Percentiles rank a stretch among this genome's conserved stretches.
phyloP scores from a whole-genome alignment of 2,329 filamentous ascomycete species.

The Claviceps fusiformis region DNA sequence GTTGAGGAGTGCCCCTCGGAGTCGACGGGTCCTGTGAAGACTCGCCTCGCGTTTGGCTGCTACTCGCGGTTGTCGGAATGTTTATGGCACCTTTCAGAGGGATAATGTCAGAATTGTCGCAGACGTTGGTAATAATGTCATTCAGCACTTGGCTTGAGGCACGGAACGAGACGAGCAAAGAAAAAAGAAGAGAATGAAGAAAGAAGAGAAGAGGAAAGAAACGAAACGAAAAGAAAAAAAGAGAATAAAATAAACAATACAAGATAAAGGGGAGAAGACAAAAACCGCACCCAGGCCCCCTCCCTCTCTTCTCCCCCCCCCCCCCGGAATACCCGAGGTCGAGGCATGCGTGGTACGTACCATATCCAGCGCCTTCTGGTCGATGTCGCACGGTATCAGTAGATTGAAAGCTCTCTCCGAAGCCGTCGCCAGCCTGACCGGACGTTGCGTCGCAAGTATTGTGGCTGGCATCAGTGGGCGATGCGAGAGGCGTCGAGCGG shows the following conservation, averaged over 20 bases:
- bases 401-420: conserved; percentile 43
- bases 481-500: conserved; percentile 24
- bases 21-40: conserved; percentile 22
- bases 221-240: not conserved
- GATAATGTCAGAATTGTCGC: not conserved
- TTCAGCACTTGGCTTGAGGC: not conserved
- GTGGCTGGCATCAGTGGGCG: conserved; percentile 36
- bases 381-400: conserved; percentile 46
- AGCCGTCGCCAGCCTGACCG: conserved; percentile 26
- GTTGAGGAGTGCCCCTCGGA: conserved; percentile 17
- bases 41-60: conserved; percentile 22
- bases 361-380: conserved; percentile 38
- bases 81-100: conserved; percentile 9
- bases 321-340: not conserved
- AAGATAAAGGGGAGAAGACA: no score
- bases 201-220: no score
- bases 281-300: no score
- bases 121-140: not conserved
- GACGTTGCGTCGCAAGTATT: conserved; percentile 24
- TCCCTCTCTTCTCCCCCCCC: not conserved
- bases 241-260: no score
- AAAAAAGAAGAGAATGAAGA: not conserved
- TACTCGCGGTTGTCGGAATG: conserved; percentile 10
- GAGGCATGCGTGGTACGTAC: conserved; percentile 21
- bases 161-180: not conserved